These are phyloP conservation scores for Venturiaceae sp. DNA, from an alignment of 2,329 filamentous ascomycete genomes.

Conservation along the genomic window DNA sequence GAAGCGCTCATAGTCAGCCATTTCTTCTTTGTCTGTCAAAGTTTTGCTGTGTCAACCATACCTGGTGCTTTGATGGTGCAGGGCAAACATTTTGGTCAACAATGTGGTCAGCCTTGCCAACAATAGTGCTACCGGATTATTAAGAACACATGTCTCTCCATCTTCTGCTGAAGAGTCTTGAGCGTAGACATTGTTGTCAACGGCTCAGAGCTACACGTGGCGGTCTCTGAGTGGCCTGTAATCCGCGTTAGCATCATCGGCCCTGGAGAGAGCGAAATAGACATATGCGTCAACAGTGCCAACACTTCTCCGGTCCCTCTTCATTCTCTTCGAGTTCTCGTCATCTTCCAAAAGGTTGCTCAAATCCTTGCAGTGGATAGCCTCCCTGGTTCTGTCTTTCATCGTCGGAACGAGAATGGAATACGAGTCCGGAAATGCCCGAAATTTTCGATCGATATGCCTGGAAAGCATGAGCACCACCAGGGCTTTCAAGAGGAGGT, in stretches of 20 bases:
- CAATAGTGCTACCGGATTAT: not conserved
- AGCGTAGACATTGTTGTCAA: conserved; percentile 1
- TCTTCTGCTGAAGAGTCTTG: not conserved
- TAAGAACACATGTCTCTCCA: not conserved
- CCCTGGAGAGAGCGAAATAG: not conserved
- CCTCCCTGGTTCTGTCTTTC: not conserved
- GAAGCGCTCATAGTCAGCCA: not conserved
- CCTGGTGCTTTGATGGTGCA: not conserved
- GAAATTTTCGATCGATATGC: not conserved
- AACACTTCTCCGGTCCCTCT: not conserved
- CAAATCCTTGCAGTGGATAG: not conserved
- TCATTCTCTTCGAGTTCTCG: not conserved
- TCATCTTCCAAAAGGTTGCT: not conserved
- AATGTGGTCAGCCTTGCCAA: not conserved
- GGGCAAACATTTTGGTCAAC: not conserved
- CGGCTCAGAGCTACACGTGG: conserved; percentile 19
- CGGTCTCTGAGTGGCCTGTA: conserved; percentile 31
- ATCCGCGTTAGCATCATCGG: conserved; percentile 20
- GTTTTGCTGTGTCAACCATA: not conserved
- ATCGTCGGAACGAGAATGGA: not conserved
- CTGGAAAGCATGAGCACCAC: no score
- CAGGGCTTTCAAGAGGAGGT: no score
- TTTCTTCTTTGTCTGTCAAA: not conserved
- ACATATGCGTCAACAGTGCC: not conserved
- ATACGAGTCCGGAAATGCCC: not conserved